Conservation (phyloP, 1,284 basidiomycete genomes). For the Leccinum idahoense region DNA sequence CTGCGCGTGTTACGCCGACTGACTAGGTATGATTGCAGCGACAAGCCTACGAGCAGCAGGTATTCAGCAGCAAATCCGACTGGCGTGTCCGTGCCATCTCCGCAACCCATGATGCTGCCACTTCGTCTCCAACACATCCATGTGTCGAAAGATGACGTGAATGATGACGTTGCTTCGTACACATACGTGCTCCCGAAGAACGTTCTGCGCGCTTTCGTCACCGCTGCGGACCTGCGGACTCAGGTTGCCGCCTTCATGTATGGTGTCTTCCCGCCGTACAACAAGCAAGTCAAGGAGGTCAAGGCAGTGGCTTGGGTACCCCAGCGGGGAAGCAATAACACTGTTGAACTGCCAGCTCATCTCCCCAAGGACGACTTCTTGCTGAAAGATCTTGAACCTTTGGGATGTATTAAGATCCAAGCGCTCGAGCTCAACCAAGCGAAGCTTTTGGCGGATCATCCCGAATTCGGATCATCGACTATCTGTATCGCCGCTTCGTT, state of each 20-base stretch:
- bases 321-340: conserved; percentile 93
- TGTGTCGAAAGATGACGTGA: conserved; percentile 98
- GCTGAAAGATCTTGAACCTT: conserved; percentile 88
- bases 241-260: conserved; percentile 95
- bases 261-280: conserved; percentile 90
- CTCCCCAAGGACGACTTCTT: conserved; percentile 92
- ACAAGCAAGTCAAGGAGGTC: conserved; percentile 98
- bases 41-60: conserved; percentile 96
- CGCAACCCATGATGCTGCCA: conserved; percentile 81
- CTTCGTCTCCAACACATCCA: conserved; percentile 98
- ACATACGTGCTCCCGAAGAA: conserved; percentile 99
- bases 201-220: conserved; percentile 91
- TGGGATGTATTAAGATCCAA: conserved; percentile 99
- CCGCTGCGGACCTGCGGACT: conserved; percentile 90
- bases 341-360: conserved; percentile 81
- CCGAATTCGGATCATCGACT: conserved; percentile 90
- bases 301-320: conserved; percentile 96
- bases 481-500: conserved; percentile 95
- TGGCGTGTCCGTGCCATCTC: conserved; percentile 98
- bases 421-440: conserved; percentile 90
- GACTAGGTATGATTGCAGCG: conserved; percentile 39
- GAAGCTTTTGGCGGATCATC: conserved; percentile 93
- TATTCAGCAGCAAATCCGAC: conserved; percentile 98
- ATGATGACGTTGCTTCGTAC: conserved; percentile 90
- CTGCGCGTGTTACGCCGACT: conserved; percentile 1